These are phyloP conservation scores for Thalassiosira mediterranea DNA, from an alignment of 352 stramenopile genomes.

Conservation along the genomic window DNA sequence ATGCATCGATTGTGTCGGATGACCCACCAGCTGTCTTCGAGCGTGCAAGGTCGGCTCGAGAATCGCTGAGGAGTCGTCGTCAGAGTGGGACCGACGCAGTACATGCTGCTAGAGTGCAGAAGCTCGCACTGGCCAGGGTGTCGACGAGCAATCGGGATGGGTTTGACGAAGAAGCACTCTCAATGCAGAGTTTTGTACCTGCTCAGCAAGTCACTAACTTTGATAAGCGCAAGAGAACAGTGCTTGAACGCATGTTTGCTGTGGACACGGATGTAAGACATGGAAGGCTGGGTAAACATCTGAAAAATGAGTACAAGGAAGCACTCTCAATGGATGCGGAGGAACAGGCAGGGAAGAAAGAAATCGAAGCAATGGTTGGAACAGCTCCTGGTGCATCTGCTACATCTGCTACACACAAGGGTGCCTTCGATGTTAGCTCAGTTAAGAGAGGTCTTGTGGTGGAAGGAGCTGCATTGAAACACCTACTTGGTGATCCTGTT, in stretches of 20 bases:
- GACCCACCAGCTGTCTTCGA: slow-evolving; percentile 72
- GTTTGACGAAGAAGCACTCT: slow-evolving; percentile 79
- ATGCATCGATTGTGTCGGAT: slow-evolving; percentile 60
- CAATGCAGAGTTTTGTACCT: slow-evolving; percentile 70
- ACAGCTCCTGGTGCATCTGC: slow-evolving; percentile 3
- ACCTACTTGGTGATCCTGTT: slow-evolving; percentile 80
- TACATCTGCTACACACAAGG: slow-evolving; percentile 27
- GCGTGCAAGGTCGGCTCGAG: slow-evolving; percentile 53
- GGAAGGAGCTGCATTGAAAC: slow-evolving; percentile 89
- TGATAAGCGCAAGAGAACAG: slow-evolving; percentile 70
- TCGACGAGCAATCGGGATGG: slow-evolving; percentile 41
- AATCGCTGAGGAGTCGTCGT: slow-evolving; percentile 39
- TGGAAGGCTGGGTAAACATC: slow-evolving; percentile 75
- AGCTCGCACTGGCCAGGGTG: slow-evolving; percentile 51
- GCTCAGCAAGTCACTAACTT: slow-evolving; percentile 55
- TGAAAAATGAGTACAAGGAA: slow-evolving; percentile 70
- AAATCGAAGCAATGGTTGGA: slow-evolving; percentile 42
- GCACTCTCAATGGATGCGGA: slow-evolving; percentile 51
- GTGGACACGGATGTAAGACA: slow-evolving; percentile 80
- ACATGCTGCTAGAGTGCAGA: slow-evolving; percentile 27
- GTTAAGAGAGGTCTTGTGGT: slow-evolving; percentile 89
- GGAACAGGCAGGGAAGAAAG: slow-evolving; percentile 32
- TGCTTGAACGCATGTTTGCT: slow-evolving; percentile 79
- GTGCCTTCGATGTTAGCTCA: slow-evolving; percentile 45
- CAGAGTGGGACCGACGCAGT: slow-evolving; percentile 37